Evolutionary conservation across 371 early-diverging fungal species (phyloP).

Genomic region (Syncephalis plumigaleata): DNA sequence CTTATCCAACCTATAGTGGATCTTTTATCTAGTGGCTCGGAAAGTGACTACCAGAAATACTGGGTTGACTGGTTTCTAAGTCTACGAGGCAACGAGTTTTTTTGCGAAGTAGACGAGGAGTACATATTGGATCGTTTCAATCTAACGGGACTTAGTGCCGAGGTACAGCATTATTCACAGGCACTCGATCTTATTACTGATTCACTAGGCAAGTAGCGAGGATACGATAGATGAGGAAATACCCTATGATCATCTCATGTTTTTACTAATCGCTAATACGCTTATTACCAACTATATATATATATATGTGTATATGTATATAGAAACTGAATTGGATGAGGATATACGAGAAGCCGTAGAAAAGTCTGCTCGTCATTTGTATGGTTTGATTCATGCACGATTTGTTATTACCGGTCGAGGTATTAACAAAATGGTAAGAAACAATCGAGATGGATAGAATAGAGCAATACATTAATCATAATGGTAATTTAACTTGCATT

Average conservation of each 20-base stretch:
- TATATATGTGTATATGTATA: too few species aligned
- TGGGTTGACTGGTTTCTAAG: constrained; percentile 73
- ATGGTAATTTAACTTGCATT: background rate
- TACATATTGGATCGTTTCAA: constrained; percentile 93
- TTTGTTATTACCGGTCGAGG: constrained; percentile 81
- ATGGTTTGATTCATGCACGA: constrained; percentile 86
- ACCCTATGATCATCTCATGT: background rate
- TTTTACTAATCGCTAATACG: background rate
- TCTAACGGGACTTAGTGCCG: constrained; percentile 73
- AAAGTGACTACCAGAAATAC: constrained; percentile 48
- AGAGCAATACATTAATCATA: background rate
- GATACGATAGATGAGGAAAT: too few species aligned
- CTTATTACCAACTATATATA: too few species aligned
- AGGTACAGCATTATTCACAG: constrained; percentile 55
- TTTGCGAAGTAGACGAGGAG: constrained; percentile 89
- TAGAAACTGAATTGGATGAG: constrained; percentile 39
- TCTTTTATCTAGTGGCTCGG: constrained; percentile 23
- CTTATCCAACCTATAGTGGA: too few species aligned
- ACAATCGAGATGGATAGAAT: background rate
- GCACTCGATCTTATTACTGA: constrained; percentile 90
- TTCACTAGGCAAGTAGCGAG: constrained; percentile 24
- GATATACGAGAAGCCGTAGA: constrained; percentile 49
- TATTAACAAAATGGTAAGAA: constrained; percentile 61
- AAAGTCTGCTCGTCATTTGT: constrained; percentile 66
- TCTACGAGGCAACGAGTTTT: constrained; percentile 79